Conservation (phyloP, 345 rosid genomes). For the Populus deltoides region DNA sequence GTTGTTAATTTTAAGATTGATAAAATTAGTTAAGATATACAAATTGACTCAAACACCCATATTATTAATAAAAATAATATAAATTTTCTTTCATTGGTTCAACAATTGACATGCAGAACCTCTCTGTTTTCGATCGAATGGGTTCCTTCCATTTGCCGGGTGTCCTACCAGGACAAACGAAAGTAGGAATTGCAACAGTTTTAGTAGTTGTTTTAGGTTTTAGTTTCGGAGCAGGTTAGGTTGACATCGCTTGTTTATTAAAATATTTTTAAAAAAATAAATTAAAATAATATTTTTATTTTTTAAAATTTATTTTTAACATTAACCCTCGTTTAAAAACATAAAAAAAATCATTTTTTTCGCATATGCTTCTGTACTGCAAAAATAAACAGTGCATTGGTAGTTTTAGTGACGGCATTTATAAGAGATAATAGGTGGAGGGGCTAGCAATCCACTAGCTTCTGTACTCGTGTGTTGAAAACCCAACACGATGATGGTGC, state of each 20-base stretch:
- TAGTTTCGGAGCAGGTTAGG: too few relatives aligned
- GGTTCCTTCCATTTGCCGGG: constrained; percentile 37
- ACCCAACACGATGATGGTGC: constrained; percentile 39
- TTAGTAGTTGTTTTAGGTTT: constrained; percentile 13
- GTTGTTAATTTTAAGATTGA: too few relatives aligned
- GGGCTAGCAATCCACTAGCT: constrained; percentile 36
- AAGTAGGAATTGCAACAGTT: constrained; percentile 24
- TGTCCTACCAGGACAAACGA: constrained; percentile 32
- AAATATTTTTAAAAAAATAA: too few relatives aligned
- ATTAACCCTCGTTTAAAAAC: too few relatives aligned
- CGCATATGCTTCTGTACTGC: too few relatives aligned
- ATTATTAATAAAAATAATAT: too few relatives aligned
- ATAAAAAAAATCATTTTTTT: too few relatives aligned
- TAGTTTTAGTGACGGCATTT: constrained; percentile 12
- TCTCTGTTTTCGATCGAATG: constrained; percentile 15
- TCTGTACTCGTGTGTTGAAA: constrained; percentile 29
- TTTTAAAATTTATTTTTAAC: too few relatives aligned
- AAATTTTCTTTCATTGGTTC: not conserved
- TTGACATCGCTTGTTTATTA: too few relatives aligned
- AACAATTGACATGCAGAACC: constrained; percentile 22
- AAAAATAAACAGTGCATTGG: too few relatives aligned
- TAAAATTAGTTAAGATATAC: too few relatives aligned
- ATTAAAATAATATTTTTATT: too few relatives aligned
- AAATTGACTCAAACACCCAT: accelerated
- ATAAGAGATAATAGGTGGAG: constrained; percentile 15